Percentiles rank a stretch among this genome's conserved stretches.
These are phyloP conservation scores for Cymbopogon citratus DNA, from an alignment of 176 grass and related monocot species.

Conservation along the genomic window DNA sequence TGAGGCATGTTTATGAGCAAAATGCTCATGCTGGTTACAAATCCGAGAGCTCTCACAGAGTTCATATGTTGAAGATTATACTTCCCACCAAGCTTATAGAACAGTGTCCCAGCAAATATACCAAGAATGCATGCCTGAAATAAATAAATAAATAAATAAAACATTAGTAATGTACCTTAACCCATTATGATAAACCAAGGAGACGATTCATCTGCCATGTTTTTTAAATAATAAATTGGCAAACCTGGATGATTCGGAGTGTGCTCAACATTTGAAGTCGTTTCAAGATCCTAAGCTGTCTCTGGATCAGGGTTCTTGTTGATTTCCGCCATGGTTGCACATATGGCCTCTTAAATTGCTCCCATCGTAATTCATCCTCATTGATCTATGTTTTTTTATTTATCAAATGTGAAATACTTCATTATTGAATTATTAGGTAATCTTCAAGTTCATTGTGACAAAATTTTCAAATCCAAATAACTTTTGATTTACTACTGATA, in stretches of 20 bases:
- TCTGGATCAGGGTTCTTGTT: constrained; percentile 19
- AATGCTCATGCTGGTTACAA: constrained; percentile 35
- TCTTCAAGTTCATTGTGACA: background rate
- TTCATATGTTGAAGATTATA: constrained; percentile 33
- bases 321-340: constrained; percentile 30
- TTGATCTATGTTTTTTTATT: background rate
- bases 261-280: constrained; percentile 12
- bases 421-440: background rate
- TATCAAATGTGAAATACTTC: background rate
- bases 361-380: constrained; percentile 2
- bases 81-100: constrained; percentile 26
- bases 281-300: constrained; percentile 27
- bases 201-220: background rate
- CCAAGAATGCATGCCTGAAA: constrained; percentile 31
- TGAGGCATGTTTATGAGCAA: constrained; percentile 34
- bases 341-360: constrained; percentile 26
- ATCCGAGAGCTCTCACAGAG: constrained; percentile 34
- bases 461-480: background rate
- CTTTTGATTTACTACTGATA: background rate
- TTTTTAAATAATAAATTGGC: background rate
- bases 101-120: constrained; percentile 29
- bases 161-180: background rate
- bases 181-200: background rate
- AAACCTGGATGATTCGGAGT: constrained; percentile 24
- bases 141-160: too few relatives aligned